Base-by-base conservation (phyloP, 305 asterid species). In the Rubia balearica region DNA sequence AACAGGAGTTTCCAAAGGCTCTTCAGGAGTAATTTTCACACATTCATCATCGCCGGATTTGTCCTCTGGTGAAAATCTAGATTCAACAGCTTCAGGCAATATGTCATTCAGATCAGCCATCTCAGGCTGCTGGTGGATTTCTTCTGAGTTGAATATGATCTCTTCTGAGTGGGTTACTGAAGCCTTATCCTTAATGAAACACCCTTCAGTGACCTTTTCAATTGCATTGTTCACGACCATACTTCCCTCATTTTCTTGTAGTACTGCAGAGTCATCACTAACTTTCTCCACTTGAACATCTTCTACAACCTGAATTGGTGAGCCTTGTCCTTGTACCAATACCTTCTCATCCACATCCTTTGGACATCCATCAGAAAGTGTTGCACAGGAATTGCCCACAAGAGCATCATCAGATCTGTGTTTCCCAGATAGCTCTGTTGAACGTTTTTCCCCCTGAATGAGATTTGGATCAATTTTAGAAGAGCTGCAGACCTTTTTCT, bases 201-300 rank as follows among this genome's bases (percentile, higher is more conserved):
- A 68, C 38, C 30, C 41, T 49, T 67, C 62, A 51, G 33, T 9
- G 22, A 21, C 21, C 57, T 30, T 68, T 51, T 9, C 48, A 22
- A n/a, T 33, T 1, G 61, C 53, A 67, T 67, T 30, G 61, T 70
- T 75, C 49, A 6, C 60, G 69, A 42, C 73, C 71, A 30, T 48
- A 21, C 62, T 40, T 16, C 61, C 61, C 70, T 46, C 45, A 11
- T 59, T 63, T 59, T 69, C 64, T 14, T 66, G 73, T 57, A 41
- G 51, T 68, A 40, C 74, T 74, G 71, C 57, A 78, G 71, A 51
- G 74, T 81, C 76, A 60, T 56, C 53, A 71, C 19, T 38, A 45
- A 74, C 64, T 72, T 70, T 78, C 43, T 81, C 83, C 67, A 72
- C 55, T 69, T 71, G 38, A 77, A 62, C 73, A 43, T 75, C 73